These are phyloP conservation scores for Pythium rhizo-oryzae DNA, from an alignment of 352 stramenopile genomes.

Conservation along the genomic window DNA sequence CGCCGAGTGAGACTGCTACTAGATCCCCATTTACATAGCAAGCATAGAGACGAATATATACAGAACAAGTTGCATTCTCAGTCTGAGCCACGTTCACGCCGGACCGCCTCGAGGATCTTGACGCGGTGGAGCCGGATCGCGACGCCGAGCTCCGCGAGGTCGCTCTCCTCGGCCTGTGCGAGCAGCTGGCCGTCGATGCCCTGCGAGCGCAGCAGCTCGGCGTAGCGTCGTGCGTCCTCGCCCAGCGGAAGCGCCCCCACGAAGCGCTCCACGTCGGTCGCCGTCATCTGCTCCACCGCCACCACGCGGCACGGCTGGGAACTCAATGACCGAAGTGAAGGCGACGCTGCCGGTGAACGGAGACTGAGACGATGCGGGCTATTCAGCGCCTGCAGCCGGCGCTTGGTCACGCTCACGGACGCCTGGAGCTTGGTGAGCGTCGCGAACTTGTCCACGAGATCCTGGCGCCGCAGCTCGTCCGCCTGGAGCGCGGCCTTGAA, in stretches of 20 bases:
- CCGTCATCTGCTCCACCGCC: constrained; percentile 36
- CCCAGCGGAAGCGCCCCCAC: constrained; percentile 54
- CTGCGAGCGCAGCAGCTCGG: constrained; percentile 40
- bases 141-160: constrained; percentile 75
- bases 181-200: constrained; percentile 74
- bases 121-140: constrained; percentile 68
- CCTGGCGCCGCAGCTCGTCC: constrained; percentile 61
- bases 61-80: background rate
- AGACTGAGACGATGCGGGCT: constrained; percentile 6
- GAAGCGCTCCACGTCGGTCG: constrained; percentile 49
- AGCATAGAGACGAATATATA: background rate
- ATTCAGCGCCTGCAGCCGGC: constrained; percentile 13
- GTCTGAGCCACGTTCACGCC: no score
- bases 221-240: constrained; percentile 33
- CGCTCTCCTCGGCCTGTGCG: constrained; percentile 47
- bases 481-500: constrained; percentile 44
- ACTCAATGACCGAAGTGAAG: background rate
- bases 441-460: constrained; percentile 52
- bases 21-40: background rate
- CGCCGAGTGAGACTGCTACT: constrained; percentile 40
- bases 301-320: background rate
- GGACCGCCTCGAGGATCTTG: constrained; percentile 55
- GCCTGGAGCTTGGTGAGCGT: constrained; percentile 27
- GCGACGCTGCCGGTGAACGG: background rate
- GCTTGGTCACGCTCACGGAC: constrained; percentile 23